Conservation (phyloP, 441 rosid genomes). For the Eruca vesicaria region DNA sequence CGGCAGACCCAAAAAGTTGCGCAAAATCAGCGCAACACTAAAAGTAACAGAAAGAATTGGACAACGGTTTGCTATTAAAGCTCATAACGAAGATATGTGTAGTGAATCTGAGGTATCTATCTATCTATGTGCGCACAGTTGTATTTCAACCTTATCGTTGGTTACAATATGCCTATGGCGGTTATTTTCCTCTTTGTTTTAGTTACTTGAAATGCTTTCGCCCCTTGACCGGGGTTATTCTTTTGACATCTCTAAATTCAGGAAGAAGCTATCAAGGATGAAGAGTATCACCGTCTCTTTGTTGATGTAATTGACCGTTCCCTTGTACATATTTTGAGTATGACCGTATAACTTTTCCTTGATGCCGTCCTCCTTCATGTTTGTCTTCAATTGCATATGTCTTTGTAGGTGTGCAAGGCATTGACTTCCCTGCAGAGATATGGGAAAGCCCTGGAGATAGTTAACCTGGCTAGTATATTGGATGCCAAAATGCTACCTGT, state of each 20-base stretch:
- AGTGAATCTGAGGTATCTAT: constrained; percentile 64
- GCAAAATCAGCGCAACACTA: constrained; percentile 58
- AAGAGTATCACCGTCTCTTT: constrained; percentile 74
- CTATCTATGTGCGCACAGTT: constrained; percentile 1
- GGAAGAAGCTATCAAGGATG: constrained; percentile 52
- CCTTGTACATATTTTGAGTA: not conserved
- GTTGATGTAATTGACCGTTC: constrained; percentile 56
- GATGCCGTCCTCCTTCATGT: not conserved
- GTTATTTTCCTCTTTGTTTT: constrained; percentile 1
- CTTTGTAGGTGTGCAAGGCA: constrained; percentile 76
- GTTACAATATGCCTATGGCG: not conserved
- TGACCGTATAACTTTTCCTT: constrained; percentile 4
- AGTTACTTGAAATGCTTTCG: not conserved
- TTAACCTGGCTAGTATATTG: constrained; percentile 59
- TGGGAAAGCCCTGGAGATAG: constrained; percentile 85
- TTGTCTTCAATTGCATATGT: not conserved
- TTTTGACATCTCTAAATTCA: constrained; percentile 14
- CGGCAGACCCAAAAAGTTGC: constrained; percentile 74
- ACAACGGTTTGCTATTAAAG: constrained; percentile 63
- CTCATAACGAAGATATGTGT: constrained; percentile 62
- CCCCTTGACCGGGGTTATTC: constrained; percentile 13
- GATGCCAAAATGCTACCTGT: constrained; percentile 54
- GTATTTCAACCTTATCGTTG: constrained; percentile 10
- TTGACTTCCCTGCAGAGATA: constrained; percentile 74
- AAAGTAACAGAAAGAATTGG: constrained; percentile 67